Conservation (phyloP, 768 basidiomycete species). For the Amanita pseudoporphyria region DNA sequence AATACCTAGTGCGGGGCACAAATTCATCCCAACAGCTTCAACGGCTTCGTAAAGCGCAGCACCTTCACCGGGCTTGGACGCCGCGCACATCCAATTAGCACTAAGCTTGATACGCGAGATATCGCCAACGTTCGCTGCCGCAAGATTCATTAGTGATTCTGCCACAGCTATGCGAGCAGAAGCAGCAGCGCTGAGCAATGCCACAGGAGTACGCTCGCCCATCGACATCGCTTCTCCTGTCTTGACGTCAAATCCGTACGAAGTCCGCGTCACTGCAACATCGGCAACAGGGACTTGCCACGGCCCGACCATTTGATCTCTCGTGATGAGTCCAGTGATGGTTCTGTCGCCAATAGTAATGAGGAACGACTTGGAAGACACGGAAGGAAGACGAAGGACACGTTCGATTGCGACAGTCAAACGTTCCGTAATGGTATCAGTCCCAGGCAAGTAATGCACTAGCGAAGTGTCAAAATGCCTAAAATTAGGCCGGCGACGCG, state of each 20-base stretch:
- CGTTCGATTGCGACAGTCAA: slow-evolving; percentile 63
- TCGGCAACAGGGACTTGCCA: slow-evolving; percentile 98
- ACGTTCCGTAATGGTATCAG: slow-evolving; percentile 31
- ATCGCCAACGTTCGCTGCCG: slow-evolving; percentile 64
- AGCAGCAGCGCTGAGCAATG: slow-evolving; percentile 78
- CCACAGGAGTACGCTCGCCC: slow-evolving; percentile 93
- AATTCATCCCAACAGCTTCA: slow-evolving; percentile 81
- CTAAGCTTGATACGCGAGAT: slow-evolving; percentile 83
- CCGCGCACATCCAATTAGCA: slow-evolving; percentile 99
- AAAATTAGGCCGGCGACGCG: slow-evolving; percentile 27
- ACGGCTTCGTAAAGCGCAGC: slow-evolving; percentile 85
- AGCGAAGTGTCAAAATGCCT: slow-evolving; percentile 66
- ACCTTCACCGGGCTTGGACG: slow-evolving; percentile 83
- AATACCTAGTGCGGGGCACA: slow-evolving; percentile 88
- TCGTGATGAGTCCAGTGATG: slow-evolving; percentile 87
- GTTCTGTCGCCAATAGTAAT: slow-evolving; percentile 97
- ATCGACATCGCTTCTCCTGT: slow-evolving; percentile 97
- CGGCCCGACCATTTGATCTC: slow-evolving; percentile 99
- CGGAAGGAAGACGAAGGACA: slow-evolving; percentile 83
- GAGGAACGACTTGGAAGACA: slow-evolving; percentile 94
- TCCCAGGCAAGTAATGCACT: slow-evolving; percentile 47
- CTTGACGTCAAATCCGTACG: slow-evolving; percentile 82
- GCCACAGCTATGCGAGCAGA: slow-evolving; percentile 95
- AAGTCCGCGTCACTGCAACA: slow-evolving; percentile 90
- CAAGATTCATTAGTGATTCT: slow-evolving; percentile 87